phyloP scores from a whole-genome alignment of 2,329 filamentous ascomycete genomes.

The Fusarium pseudonygamai region DNA sequence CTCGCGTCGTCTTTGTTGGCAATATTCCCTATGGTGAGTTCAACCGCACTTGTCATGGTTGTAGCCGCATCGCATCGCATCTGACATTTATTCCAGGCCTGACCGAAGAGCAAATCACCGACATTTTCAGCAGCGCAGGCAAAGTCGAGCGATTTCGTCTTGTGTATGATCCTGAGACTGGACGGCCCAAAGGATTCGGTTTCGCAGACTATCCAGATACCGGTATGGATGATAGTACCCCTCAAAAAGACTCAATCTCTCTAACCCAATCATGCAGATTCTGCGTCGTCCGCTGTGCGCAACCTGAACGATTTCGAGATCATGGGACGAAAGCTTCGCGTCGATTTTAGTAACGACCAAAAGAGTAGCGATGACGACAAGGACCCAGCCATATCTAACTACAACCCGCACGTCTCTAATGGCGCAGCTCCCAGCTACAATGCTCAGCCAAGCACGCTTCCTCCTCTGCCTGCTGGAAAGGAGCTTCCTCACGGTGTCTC shows the following conservation, averaged over 20 bases:
- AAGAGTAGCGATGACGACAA: constrained; percentile 71
- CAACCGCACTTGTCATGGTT: neutral
- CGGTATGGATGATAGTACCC: constrained; percentile 60
- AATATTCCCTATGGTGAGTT: constrained; percentile 81
- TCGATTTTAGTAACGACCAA: constrained; percentile 96
- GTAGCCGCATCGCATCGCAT: constrained; percentile 1
- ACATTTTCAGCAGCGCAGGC: constrained; percentile 90
- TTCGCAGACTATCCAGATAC: constrained; percentile 96
- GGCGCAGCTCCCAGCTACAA: constrained; percentile 47
- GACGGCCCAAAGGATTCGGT: constrained; percentile 93
- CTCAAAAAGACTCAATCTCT: neutral
- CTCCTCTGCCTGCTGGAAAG: constrained; percentile 83
- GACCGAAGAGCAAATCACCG: constrained; percentile 94
- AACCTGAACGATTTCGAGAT: constrained; percentile 96
- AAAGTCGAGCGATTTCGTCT: constrained; percentile 92
- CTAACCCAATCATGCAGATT: constrained; percentile 57
- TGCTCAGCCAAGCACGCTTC: constrained; percentile 65
- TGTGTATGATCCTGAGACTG: constrained; percentile 95
- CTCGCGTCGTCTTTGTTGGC: constrained; percentile 83
- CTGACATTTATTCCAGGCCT: constrained; percentile 69
- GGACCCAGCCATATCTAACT: constrained; percentile 32
- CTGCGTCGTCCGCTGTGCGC: constrained; percentile 91
- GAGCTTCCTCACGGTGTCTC: constrained; percentile 85
- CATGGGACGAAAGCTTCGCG: constrained; percentile 91
- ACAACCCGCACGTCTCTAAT: constrained; percentile 46